A percentile compares a stretch with the other conserved stretches of the same genome.
These are phyloP conservation scores for Hippophae rhamnoides DNA, from an alignment of 306 rosid species.

Conservation along the genomic window DNA sequence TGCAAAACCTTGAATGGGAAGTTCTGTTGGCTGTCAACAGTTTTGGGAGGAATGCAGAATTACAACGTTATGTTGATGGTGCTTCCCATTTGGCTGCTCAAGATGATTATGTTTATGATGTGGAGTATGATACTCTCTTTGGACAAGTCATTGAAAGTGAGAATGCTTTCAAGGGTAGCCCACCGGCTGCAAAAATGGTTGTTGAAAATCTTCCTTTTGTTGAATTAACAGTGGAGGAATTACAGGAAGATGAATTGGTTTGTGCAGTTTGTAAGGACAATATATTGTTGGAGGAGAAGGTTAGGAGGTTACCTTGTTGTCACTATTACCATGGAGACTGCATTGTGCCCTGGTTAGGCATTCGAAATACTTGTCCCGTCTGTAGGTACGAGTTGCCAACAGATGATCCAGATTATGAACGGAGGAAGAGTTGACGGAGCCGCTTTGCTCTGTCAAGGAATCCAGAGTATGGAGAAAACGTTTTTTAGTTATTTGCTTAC, in stretches of 20 bases:
- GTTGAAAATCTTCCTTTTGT: constrained; percentile 71
- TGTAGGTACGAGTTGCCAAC: constrained; percentile 89
- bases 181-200: constrained; percentile 53
- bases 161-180: constrained; percentile 50
- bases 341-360: constrained; percentile 79
- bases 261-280: constrained; percentile 79
- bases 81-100: constrained; percentile 24
- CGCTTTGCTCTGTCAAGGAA: constrained; percentile 26
- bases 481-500: constrained; percentile 31
- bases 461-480: constrained; percentile 29
- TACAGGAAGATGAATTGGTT: constrained; percentile 36
- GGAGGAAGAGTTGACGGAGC: constrained; percentile 41
- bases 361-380: constrained; percentile 81
- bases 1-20: constrained; percentile 67
- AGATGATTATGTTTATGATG: constrained; percentile 39
- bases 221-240: constrained; percentile 46
- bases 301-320: constrained; percentile 66
- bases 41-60: constrained; percentile 30
- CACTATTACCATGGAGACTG: constrained; percentile 85
- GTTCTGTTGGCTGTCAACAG: constrained; percentile 61
- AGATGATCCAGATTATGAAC: constrained; percentile 71
- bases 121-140: constrained; percentile 46
- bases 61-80: constrained; percentile 17
- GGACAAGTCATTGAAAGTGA: constrained; percentile 67
- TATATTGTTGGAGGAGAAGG: constrained; percentile 57